Evolutionary conservation across 192 early-diverging fungal species (phyloP).

Genomic region (Dissophora globulifera): DNA sequence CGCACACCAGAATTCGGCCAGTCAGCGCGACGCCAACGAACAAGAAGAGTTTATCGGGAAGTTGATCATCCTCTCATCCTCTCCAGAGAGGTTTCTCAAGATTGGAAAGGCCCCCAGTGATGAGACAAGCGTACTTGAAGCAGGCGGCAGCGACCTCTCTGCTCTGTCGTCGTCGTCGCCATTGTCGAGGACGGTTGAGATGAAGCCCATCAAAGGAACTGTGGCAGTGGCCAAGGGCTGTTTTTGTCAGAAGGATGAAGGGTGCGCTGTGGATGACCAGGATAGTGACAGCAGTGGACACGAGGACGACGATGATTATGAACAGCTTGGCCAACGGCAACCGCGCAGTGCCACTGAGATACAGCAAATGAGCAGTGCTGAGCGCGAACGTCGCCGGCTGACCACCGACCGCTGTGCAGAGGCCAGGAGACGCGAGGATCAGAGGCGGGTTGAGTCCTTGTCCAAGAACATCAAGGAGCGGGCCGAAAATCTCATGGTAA

Average conservation of each 20-base stretch:
- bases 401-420: conserved; percentile 42
- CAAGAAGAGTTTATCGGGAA: conserved; percentile 12
- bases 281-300: conserved; percentile 30
- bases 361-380: not conserved
- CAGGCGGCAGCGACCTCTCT: not conserved
- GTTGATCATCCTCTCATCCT: conserved; percentile 46
- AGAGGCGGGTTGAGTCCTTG: conserved; percentile 58
- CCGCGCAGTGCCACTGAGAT: not conserved
- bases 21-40: not conserved
- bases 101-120: conserved; percentile 27
- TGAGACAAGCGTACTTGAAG: not conserved
- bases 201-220: conserved; percentile 98
- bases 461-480: conserved; percentile 86
- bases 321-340: conserved; percentile 21
- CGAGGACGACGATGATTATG: conserved; percentile 49
- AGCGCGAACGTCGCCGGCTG: not conserved
- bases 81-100: conserved; percentile 74
- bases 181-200: conserved; percentile 68
- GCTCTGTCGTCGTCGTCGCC: not conserved
- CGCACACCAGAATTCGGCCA: not conserved
- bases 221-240: conserved; percentile 58
- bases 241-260: conserved; percentile 54
- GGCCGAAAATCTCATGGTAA: conserved; percentile 96
- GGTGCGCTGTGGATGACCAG: conserved; percentile 47
- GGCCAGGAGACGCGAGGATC: conserved; percentile 42